Conservation (phyloP, 768 basidiomycete genomes). For the Phylloporus arenicola region DNA sequence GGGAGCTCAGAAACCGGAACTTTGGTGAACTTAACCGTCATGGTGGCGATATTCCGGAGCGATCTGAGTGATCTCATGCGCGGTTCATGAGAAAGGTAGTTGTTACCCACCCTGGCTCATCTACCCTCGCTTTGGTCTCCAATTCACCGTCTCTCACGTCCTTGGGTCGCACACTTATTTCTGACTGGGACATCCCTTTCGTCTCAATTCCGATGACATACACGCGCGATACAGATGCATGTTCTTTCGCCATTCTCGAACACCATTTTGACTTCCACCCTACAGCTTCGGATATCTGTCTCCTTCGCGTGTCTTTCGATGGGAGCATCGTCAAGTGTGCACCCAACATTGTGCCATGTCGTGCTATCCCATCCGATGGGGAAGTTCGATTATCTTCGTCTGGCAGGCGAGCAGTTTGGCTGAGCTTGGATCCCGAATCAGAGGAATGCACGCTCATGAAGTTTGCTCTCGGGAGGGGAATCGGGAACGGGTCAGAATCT, state of each 20-base stretch:
- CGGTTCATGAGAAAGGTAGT: not conserved
- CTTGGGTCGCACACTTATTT: conserved; percentile 39
- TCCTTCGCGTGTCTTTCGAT: conserved; percentile 13
- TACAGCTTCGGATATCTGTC: not conserved
- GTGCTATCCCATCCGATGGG: conserved; percentile 7
- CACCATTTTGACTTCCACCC: not conserved
- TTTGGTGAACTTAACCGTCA: conserved; percentile 15
- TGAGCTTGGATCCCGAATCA: conserved; percentile 4
- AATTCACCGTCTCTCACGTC: conserved; percentile 5
- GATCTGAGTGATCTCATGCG: conserved; percentile 16
- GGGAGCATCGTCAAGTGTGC: conserved; percentile 2
- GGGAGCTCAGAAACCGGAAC: conserved; percentile 43
- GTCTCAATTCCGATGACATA: conserved; percentile 10
- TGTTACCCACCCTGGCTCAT: not conserved
- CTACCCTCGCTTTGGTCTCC: conserved; percentile 35
- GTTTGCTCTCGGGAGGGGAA: conserved; percentile 30
- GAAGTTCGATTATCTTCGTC: conserved; percentile 16
- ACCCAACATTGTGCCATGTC: conserved; percentile 4
- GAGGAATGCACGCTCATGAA: conserved; percentile 38
- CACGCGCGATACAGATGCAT: not conserved
- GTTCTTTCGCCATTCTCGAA: conserved; percentile 15
- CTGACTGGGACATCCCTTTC: conserved; percentile 32
- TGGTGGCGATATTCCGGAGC: conserved; percentile 10
- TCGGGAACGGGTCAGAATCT: not conserved
- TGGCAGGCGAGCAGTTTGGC: conserved; percentile 18